These are phyloP conservation scores for Diplosphaera chodatii DNA, from an alignment of 139 green algal genomes.

Conservation along the genomic window DNA sequence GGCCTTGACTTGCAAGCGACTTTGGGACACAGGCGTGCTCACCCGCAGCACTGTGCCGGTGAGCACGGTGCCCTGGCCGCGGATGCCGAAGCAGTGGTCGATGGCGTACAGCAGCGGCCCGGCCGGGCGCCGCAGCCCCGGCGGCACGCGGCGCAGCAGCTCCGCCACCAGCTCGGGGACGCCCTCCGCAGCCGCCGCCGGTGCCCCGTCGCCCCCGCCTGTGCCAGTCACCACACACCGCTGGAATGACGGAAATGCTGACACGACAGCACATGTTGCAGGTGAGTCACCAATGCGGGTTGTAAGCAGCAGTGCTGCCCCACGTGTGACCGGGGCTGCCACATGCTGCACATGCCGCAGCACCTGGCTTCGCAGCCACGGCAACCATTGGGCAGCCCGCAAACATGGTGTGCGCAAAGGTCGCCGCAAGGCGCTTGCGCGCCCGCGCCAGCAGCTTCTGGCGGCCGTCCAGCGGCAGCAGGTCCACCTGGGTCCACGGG, in stretches of 20 bases:
- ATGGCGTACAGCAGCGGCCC: constrained; percentile 80
- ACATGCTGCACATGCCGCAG: not conserved
- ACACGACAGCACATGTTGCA: too few species aligned
- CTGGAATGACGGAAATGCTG: too few species aligned
- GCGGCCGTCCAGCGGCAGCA: constrained; percentile 54
- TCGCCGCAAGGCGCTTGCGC: constrained; percentile 47
- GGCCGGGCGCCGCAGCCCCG: not conserved
- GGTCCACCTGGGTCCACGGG: too few species aligned
- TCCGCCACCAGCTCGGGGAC: constrained; percentile 19
- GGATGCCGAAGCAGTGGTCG: constrained; percentile 94
- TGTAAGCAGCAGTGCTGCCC: too few species aligned
- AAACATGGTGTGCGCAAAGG: constrained; percentile 82
- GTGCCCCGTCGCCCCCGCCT: constrained; percentile 10
- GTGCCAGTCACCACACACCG: too few species aligned
- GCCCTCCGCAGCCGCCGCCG: constrained; percentile 2
- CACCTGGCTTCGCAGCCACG: constrained; percentile 52
- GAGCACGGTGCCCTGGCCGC: constrained; percentile 88
- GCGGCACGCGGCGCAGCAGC: constrained; percentile 16
- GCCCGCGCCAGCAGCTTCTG: constrained; percentile 51
- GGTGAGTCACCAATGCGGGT: too few species aligned
- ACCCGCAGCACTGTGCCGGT: constrained; percentile 77
- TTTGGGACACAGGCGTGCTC: not conserved
- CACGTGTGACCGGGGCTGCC: too few species aligned
- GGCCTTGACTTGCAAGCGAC: too few species aligned
- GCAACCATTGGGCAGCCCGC: constrained; percentile 61